A percentile compares a stretch with the other conserved stretches of the same genome.
phyloP scores from a whole-genome alignment of 441 rosid genomes.

The Gossypium gossypioides region DNA sequence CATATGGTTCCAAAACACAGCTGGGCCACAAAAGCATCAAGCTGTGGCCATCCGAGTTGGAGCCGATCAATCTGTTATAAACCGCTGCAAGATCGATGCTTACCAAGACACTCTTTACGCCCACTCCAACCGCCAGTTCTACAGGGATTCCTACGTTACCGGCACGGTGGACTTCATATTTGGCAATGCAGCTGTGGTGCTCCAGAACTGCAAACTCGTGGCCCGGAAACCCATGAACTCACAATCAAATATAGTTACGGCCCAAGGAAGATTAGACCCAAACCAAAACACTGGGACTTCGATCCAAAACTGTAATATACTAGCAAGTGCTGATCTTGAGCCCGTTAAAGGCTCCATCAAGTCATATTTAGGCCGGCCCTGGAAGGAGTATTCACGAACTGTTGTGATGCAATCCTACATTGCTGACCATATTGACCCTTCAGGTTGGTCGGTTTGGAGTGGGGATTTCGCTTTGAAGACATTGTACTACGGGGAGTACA shows the following conservation, averaged over 20 bases:
- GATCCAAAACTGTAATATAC: constrained; percentile 46
- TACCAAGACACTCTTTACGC: constrained; percentile 49
- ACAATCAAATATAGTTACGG: constrained; percentile 53
- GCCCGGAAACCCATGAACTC: constrained; percentile 40
- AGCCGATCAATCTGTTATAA: constrained; percentile 52
- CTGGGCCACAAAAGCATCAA: constrained; percentile 60
- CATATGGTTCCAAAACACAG: constrained; percentile 60
- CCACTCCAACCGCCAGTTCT: constrained; percentile 56
- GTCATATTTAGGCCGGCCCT: constrained; percentile 51
- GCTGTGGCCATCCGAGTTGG: constrained; percentile 66
- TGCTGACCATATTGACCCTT: constrained; percentile 35
- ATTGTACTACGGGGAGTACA: constrained; percentile 51
- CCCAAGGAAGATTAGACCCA: constrained; percentile 55
- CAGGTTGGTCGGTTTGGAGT: constrained; percentile 55
- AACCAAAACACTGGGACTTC: constrained; percentile 58
- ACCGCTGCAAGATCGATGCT: constrained; percentile 57
- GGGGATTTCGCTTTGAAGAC: constrained; percentile 52
- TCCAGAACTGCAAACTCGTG: constrained; percentile 44
- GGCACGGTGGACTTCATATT: constrained; percentile 65
- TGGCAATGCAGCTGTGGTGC: constrained; percentile 49
- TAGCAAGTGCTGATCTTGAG: constrained; percentile 44
- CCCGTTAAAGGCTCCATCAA: constrained; percentile 34
- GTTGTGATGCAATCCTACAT: constrained; percentile 46
- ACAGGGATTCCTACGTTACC: constrained; percentile 33
- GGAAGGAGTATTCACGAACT: constrained; percentile 50